Conservation (phyloP, 768 basidiomycete species). For the Pleurotus tuber-regium region DNA sequence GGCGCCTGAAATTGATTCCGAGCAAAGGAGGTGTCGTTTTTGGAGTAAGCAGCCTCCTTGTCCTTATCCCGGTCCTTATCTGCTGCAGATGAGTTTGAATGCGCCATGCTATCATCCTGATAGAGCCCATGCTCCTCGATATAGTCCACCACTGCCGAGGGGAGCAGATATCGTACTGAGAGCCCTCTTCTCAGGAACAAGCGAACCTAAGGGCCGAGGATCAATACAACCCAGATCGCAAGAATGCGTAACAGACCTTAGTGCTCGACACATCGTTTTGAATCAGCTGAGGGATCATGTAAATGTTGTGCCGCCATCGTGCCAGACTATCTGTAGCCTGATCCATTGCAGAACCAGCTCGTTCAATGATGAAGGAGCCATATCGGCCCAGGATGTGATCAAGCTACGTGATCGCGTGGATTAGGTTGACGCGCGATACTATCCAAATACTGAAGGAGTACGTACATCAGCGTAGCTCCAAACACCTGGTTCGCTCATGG, state of each 20-base stretch:
- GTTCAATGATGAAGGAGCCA: conserved; percentile 93
- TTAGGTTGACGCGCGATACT: conserved; percentile 11
- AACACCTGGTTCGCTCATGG: conserved; percentile 98
- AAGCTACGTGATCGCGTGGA: conserved; percentile 48
- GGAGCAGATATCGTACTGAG: conserved; percentile 87
- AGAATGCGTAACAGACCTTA: conserved; percentile 48
- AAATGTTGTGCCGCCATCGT: conserved; percentile 79
- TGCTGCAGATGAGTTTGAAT: not conserved
- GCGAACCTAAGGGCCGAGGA: conserved; percentile 40
- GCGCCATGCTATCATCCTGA: conserved; percentile 50
- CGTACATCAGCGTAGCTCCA: conserved; percentile 94
- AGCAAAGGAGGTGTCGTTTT: not conserved
- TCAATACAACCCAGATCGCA: not conserved
- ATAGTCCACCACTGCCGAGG: conserved; percentile 89
- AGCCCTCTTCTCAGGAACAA: conserved; percentile 77
- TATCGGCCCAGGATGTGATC: conserved; percentile 96
- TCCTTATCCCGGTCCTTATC: conserved; percentile 6
- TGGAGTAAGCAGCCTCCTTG: not conserved
- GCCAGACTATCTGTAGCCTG: conserved; percentile 75
- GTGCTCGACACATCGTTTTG: conserved; percentile 98
- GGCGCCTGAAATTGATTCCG: not conserved
- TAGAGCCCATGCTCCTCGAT: conserved; percentile 85
- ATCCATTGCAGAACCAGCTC: conserved; percentile 90
- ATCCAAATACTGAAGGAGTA: conserved; percentile 22
- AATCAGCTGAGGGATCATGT: conserved; percentile 90